Percentiles rank a stretch among this genome's conserved stretches.
Evolutionary conservation across 31 red algal genomes (phyloP).

Genomic region (Endocladia muricata): DNA sequence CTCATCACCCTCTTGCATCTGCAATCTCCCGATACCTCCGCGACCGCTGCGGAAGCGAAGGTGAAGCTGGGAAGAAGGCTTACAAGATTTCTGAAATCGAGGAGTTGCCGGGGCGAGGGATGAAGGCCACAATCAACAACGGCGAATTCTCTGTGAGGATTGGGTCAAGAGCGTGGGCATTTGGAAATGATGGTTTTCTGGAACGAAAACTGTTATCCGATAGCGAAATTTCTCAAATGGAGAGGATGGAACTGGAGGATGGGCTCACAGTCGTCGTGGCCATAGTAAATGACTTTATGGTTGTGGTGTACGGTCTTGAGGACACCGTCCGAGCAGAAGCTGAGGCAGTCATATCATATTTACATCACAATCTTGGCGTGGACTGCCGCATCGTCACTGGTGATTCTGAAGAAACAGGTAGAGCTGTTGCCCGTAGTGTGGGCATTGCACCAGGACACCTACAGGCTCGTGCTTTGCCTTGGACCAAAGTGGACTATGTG

Average conservation of each 20-base stretch:
- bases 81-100: constrained; percentile 54
- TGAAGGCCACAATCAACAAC: constrained; percentile 52
- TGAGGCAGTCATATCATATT: constrained; percentile 48
- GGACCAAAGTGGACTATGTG: constrained; percentile 80
- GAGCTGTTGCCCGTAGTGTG: constrained; percentile 47
- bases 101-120: constrained; percentile 80
- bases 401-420: constrained; percentile 70
- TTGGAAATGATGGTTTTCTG: constrained; percentile 19
- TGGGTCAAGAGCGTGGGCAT: constrained; percentile 59
- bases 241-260: constrained; percentile 56
- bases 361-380: constrained; percentile 31
- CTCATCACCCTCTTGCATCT: constrained; percentile 79
- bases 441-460: constrained; percentile 57
- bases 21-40: constrained; percentile 66
- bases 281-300: constrained; percentile 51
- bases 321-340: constrained; percentile 90
- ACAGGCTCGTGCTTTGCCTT: constrained; percentile 68
- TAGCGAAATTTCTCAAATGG: constrained; percentile 34
- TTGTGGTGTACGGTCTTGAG: constrained; percentile 75
- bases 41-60: constrained; percentile 2
- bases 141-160: constrained; percentile 46
- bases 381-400: constrained; percentile 73
- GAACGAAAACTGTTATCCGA: constrained; percentile 37
- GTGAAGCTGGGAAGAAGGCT: neutral
- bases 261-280: constrained; percentile 74